Percentiles rank a stretch among this genome's conserved stretches.
Evolutionary conservation across 352 stramenopile species (phyloP).

Genomic region (Detonula confervacea): DNA sequence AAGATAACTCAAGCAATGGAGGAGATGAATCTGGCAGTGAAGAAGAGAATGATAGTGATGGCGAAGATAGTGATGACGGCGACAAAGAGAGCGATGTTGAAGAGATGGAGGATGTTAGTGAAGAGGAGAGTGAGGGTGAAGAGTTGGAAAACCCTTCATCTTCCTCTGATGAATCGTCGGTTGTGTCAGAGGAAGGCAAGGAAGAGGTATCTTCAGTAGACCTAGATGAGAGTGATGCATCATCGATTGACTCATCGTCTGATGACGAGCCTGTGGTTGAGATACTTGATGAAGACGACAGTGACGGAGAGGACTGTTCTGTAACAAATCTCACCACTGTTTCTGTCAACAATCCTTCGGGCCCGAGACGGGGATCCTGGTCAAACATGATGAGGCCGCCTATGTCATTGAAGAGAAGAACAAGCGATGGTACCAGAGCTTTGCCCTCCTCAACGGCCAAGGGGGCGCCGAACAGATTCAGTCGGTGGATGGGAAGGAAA

Average conservation of each 20-base stretch:
- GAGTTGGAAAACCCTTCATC: neutral
- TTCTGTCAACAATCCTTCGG: neutral
- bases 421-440: neutral
- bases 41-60: neutral
- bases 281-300: neutral
- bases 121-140: neutral
- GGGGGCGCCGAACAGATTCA: conserved; percentile 11
- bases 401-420: neutral
- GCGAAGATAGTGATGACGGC: neutral
- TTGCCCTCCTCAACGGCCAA: neutral
- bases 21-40: neutral
- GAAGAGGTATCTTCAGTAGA: neutral
- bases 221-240: neutral
- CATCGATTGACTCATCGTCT: too few relatives aligned
- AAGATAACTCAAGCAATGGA: neutral
- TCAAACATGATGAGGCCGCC: neutral
- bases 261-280: too few relatives aligned
- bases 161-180: neutral
- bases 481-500: conserved; percentile 14
- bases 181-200: neutral
- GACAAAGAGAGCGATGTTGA: neutral
- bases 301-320: neutral
- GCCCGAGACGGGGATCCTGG: neutral
- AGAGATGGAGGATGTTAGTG: neutral
- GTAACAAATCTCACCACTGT: neutral